These are phyloP conservation scores for Podospora bellae-mahoneyi DNA, from an alignment of 495 filamentous ascomycete genomes.

Conservation along the genomic window DNA sequence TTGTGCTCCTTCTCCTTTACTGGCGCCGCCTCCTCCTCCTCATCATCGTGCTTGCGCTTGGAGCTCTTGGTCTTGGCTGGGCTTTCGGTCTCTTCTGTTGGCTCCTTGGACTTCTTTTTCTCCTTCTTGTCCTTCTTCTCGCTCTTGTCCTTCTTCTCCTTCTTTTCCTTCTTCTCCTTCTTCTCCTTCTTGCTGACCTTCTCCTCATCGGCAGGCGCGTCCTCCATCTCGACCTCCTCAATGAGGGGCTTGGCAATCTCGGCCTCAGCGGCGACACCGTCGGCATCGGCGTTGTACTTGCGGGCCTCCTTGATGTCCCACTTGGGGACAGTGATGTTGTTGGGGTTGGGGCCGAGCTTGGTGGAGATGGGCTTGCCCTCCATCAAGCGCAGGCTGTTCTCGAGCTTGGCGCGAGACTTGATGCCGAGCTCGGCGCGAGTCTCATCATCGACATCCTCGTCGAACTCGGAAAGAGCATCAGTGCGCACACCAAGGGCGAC, in stretches of 20 bases:
- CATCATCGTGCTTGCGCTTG: slow-evolving; percentile 42
- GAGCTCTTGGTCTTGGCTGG: slow-evolving; percentile 38
- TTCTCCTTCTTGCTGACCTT: slow-evolving; percentile 27
- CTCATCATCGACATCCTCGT: slow-evolving; percentile 76
- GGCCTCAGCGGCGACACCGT: slow-evolving; percentile 74
- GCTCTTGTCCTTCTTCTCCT: slow-evolving; percentile 28
- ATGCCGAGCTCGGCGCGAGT: slow-evolving; percentile 76
- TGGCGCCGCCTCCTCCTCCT: slow-evolving; percentile 29
- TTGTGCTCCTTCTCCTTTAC: slow-evolving; percentile 41
- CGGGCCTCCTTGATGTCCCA: slow-evolving; percentile 92
- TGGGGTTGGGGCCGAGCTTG: slow-evolving; percentile 71
- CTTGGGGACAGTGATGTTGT: slow-evolving; percentile 66
- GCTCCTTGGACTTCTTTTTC: slow-evolving; percentile 31
- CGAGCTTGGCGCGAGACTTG: slow-evolving; percentile 69
- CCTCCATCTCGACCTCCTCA: slow-evolving; percentile 54
- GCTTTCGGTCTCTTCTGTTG: slow-evolving; percentile 33
- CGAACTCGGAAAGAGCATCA: slow-evolving; percentile 79
- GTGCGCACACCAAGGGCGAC: slow-evolving; percentile 88
- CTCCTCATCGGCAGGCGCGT: slow-evolving; percentile 38
- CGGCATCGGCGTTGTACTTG: slow-evolving; percentile 93
- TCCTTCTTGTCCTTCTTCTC: slow-evolving; percentile 25
- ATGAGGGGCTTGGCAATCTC: slow-evolving; percentile 56
- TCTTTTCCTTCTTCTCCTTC: slow-evolving; percentile 20
- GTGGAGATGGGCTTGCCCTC: slow-evolving; percentile 88
- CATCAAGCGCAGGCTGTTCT: slow-evolving; percentile 76